Conservation (phyloP, 1,139 yeast genomes). For the Hanseniaspora uvarum region DNA sequence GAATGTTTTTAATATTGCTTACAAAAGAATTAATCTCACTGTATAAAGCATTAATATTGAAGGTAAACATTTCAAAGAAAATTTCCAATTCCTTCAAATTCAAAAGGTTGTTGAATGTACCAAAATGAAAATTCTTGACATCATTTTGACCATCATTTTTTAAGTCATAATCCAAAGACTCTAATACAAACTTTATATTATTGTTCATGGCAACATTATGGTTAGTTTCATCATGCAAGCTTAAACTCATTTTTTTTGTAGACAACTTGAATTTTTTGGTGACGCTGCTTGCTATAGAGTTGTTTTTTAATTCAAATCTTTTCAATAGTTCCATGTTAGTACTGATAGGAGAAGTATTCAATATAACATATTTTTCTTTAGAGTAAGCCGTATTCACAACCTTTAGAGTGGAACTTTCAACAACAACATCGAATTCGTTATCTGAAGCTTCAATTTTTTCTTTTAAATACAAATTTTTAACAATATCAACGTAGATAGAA, state of each 20-base stretch:
- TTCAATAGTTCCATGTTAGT: not conserved
- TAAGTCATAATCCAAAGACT: slow-evolving; percentile 7
- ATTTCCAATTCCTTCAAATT: slow-evolving; percentile 2
- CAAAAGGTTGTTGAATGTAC: slow-evolving; percentile 1
- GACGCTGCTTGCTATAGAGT: not conserved
- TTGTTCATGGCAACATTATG: not conserved
- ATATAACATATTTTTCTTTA: not conserved
- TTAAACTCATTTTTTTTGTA: slow-evolving; percentile 3
- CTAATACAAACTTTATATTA: slow-evolving; percentile 13
- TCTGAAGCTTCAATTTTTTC: slow-evolving; percentile 3
- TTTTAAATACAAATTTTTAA: slow-evolving; percentile 7
- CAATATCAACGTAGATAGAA: slow-evolving; percentile 6
- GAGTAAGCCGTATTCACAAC: slow-evolving; percentile 4
- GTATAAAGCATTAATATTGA: slow-evolving; percentile 13
- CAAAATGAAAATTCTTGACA: slow-evolving; percentile 17
- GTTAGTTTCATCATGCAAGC: not conserved
- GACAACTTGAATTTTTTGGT: not conserved
- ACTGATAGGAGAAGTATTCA: slow-evolving; percentile 1
- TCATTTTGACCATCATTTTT: slow-evolving; percentile 3
- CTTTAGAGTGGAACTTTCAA: not conserved
- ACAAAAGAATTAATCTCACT: slow-evolving; percentile 8
- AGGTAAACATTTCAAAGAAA: not conserved
- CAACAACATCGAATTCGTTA: not conserved
- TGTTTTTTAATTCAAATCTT: slow-evolving; percentile 12
- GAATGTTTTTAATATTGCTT: not conserved